Percentiles rank a stretch among this genome's conserved stretches.
These are phyloP conservation scores for Curvularia hawaiiensis DNA, from an alignment of 2,329 filamentous ascomycete species.

Conservation along the genomic window DNA sequence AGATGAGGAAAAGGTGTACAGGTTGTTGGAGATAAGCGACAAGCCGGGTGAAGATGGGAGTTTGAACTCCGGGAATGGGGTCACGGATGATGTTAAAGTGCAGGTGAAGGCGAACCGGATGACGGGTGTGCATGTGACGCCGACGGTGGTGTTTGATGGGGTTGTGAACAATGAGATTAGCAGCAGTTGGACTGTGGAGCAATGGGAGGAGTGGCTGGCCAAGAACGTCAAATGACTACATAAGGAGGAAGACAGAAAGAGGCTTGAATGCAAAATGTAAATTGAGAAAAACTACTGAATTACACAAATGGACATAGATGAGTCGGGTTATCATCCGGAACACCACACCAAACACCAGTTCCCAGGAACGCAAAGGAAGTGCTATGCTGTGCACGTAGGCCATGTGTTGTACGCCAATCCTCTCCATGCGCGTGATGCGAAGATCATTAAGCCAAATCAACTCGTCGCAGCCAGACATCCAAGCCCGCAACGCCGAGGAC, in stretches of 20 bases:
- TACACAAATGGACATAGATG: slow-evolving; percentile 12
- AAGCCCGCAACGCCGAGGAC: slow-evolving; percentile 8
- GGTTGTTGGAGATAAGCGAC: slow-evolving; percentile 70
- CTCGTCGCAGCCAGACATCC: slow-evolving; percentile 8
- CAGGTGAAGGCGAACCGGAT: slow-evolving; percentile 80
- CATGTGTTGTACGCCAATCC: slow-evolving; percentile 7
- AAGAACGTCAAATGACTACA: slow-evolving; percentile 63
- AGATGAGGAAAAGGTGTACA: slow-evolving; percentile 71
- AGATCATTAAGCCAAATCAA: slow-evolving; percentile 7
- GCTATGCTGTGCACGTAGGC: slow-evolving; percentile 8
- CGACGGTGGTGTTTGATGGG: slow-evolving; percentile 87
- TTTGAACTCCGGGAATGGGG: slow-evolving; percentile 78
- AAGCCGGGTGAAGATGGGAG: slow-evolving; percentile 69
- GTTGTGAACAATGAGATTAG: slow-evolving; percentile 79
- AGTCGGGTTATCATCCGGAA: slow-evolving; percentile 11
- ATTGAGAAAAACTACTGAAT: background rate
- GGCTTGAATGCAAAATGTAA: slow-evolving; percentile 4
- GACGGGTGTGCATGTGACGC: slow-evolving; percentile 86
- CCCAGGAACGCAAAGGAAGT: background rate
- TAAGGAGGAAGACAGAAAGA: slow-evolving; percentile 1
- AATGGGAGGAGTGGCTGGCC: slow-evolving; percentile 85
- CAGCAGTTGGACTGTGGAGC: slow-evolving; percentile 75
- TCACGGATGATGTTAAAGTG: slow-evolving; percentile 85
- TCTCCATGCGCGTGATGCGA: slow-evolving; percentile 4
- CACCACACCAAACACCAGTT: slow-evolving; percentile 7